Evolutionary conservation across 2,329 filamentous ascomycete genomes (phyloP).

Genomic region (Exserohilum turcica): DNA sequence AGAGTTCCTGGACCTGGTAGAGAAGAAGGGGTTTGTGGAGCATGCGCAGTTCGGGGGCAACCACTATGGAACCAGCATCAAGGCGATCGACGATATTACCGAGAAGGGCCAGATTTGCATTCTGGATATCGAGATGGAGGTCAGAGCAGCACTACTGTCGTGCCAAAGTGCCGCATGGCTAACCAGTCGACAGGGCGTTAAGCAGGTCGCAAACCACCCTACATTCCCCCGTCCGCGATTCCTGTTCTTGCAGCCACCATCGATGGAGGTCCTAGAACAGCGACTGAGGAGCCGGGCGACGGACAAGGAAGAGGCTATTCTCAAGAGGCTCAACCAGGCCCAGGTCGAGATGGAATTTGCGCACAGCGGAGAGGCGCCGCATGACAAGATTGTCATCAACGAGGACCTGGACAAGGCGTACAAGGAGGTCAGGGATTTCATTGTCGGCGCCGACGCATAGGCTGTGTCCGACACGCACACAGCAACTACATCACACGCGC

Average conservation of each 20-base stretch:
- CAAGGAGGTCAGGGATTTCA: constrained; percentile 56
- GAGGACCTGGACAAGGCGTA: constrained; percentile 59
- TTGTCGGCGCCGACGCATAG: constrained; percentile 50
- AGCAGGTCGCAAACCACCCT: constrained; percentile 79
- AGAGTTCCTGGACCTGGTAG: constrained; percentile 59
- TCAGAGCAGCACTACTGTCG: constrained; percentile 33
- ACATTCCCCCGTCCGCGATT: constrained; percentile 73
- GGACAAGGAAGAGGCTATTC: constrained; percentile 55
- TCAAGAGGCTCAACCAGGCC: constrained; percentile 55
- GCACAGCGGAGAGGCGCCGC: constrained; percentile 49
- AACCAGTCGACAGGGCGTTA: constrained; percentile 67
- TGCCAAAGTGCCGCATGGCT: background rate
- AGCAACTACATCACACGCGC: background rate
- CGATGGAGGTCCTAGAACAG: constrained; percentile 72
- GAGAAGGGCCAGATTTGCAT: constrained; percentile 76
- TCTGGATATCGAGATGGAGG: constrained; percentile 97
- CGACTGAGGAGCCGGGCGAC: constrained; percentile 53
- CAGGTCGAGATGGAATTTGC: constrained; percentile 52
- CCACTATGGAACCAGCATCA: constrained; percentile 82
- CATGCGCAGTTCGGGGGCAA: constrained; percentile 85
- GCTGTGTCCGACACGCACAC: background rate
- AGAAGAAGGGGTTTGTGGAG: constrained; percentile 76
- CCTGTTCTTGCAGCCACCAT: constrained; percentile 83
- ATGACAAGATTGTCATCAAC: constrained; percentile 60
- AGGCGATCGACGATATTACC: constrained; percentile 76